phyloP scores from a whole-genome alignment of 2,329 filamentous ascomycete genomes.

The Pestalotiopsis sp. region DNA sequence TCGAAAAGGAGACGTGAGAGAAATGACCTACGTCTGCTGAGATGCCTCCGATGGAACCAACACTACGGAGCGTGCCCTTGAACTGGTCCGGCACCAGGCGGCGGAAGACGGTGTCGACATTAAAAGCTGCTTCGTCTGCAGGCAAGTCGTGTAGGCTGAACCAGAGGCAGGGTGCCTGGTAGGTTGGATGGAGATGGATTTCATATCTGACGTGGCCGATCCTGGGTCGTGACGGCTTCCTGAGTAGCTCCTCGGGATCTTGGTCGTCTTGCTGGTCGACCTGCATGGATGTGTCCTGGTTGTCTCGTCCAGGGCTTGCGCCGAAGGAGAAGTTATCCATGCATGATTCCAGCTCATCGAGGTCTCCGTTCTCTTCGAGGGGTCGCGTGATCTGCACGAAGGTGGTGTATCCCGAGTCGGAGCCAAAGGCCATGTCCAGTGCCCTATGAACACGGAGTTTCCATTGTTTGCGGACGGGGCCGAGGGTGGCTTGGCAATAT shows the following conservation, averaged over 20 bases:
- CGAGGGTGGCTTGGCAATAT: conserved; percentile 61
- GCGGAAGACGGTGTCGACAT: conserved; percentile 70
- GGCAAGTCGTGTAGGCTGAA: conserved; percentile 66
- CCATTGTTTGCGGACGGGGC: conserved; percentile 54
- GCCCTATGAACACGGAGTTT: conserved; percentile 55
- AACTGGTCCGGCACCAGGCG: conserved; percentile 69
- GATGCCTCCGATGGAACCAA: conserved; percentile 71
- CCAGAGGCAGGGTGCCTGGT: conserved; percentile 75
- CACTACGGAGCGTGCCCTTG: conserved; percentile 59
- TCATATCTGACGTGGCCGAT: conserved; percentile 66
- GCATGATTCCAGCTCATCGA: conserved; percentile 48
- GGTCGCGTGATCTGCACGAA: conserved; percentile 60
- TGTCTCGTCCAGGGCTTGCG: conserved; percentile 9
- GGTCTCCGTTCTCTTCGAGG: conserved; percentile 42
- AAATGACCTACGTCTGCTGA: conserved; percentile 69
- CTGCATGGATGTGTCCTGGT: conserved; percentile 17
- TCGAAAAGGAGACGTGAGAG: conserved; percentile 17
- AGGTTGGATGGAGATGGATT: conserved; percentile 74
- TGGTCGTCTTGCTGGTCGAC: conserved; percentile 42
- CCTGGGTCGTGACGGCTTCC: conserved; percentile 25
- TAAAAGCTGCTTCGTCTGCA: conserved; percentile 56
- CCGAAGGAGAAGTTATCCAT: conserved; percentile 49
- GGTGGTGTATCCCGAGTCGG: conserved; percentile 47
- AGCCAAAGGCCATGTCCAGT: conserved; percentile 45
- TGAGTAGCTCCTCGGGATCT: conserved; percentile 43